Base-by-base conservation (phyloP, 164 flowering plant species). In the Brasenia schreberi region DNA sequence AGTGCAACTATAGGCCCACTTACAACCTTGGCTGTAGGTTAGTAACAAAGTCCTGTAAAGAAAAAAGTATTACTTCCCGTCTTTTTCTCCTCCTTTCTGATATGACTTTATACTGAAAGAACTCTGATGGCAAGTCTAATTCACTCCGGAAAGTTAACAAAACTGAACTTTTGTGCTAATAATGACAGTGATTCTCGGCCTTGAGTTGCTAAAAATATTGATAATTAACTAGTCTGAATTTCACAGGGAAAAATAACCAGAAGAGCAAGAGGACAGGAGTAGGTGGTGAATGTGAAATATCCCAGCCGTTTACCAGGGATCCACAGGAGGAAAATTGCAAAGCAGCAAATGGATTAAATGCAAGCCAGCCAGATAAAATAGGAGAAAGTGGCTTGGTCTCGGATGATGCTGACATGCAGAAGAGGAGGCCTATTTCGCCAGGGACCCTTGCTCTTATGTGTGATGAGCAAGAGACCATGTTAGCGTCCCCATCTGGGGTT, bases 371-470 rank as follows among this genome's bases (percentile, higher is more conserved):
- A 67, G 90, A 85, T 60, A 83, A 81, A 69, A 63, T 58, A 23
- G 73, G 77, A 0, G 63, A 7, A 61, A 83, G 81, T 16, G 80
- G 86, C 23, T 79, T 14, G 16, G 56, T 70, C 66, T 78, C 85
- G 53, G 88, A 90, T 80, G 83, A 83, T 68, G 80, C 75, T 66
- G 92, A 87, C 70, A 70, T 65, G 18, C 82, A 80, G 67, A 83
- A 80, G 66, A 75, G 71, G 62, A 81, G 92, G 70, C 87, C 98
- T 23, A 84, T 91, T 90, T 94, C 98, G 69, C 98, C 98, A 33
- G 88, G 84, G 71, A 94, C 96, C 5, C 81, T 87, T 61, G 97
- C 97, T 43, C 74, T 94, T 72, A 89, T 89, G 97, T 94, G 97
- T 64, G 93, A 94, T 76, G 98, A 94, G 78, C 79, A 86, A 73